A percentile compares a stretch with the other conserved stretches of the same genome.
Conservation (phyloP, 305 asterid species). For the Stenogyne calaminthoides region DNA sequence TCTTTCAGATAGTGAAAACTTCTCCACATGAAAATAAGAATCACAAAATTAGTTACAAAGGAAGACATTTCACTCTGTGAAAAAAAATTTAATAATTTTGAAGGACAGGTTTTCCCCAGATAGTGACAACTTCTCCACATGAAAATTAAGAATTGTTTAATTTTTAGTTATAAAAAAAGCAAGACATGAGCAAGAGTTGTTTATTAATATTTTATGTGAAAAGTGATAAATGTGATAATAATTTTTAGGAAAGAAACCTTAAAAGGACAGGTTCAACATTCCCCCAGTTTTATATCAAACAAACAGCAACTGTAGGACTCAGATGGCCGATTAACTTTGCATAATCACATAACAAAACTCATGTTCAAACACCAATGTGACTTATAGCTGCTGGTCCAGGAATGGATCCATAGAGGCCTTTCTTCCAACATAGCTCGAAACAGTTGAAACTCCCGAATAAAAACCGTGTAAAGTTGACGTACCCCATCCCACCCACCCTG, state of each 20-base stretch:
- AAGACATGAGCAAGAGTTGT: too few species aligned
- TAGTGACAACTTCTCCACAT: too few species aligned
- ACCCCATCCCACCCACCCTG: slow-evolving; percentile 49
- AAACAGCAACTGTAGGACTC: neutral
- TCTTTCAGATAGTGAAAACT: neutral
- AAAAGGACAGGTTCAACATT: neutral
- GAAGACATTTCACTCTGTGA: neutral
- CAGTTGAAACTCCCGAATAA: slow-evolving; percentile 36
- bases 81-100: neutral
- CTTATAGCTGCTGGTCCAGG: slow-evolving; percentile 47
- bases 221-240: too few species aligned
- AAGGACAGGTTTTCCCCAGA: too few species aligned
- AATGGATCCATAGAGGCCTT: slow-evolving; percentile 32
- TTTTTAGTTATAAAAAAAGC: too few species aligned
- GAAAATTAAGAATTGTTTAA: too few species aligned
- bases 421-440: slow-evolving; percentile 24
- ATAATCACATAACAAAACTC: neutral
- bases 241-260: too few species aligned
- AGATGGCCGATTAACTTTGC: neutral
- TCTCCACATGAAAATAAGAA: neutral
- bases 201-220: too few species aligned
- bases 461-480: slow-evolving; percentile 31
- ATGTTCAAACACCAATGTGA: neutral
- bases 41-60: neutral
- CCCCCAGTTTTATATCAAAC: slow-evolving; percentile 19